Conservation (phyloP, 176 grass and related monocot genomes). For the Hordeum marinum region DNA sequence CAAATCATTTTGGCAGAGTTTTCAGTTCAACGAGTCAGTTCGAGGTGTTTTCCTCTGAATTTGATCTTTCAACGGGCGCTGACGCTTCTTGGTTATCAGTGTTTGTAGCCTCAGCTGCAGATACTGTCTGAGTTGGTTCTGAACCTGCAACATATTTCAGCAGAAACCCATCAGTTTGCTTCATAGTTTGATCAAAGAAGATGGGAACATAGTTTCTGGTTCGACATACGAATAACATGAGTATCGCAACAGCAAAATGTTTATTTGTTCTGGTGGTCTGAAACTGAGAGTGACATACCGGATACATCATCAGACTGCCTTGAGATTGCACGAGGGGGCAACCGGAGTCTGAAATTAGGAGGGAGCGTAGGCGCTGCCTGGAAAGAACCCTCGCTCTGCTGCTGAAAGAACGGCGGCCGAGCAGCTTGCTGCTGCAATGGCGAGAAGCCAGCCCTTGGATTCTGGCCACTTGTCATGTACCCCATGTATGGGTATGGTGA, state of each 20-base stretch:
- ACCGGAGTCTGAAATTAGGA: slow-evolving; percentile 64
- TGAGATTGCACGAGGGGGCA: slow-evolving; percentile 53
- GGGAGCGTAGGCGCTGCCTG: slow-evolving; percentile 40
- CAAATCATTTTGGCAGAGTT: not conserved
- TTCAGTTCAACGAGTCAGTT: slow-evolving; percentile 40
- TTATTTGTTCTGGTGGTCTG: not conserved
- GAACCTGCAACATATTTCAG: slow-evolving; percentile 40
- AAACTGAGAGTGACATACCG: slow-evolving; percentile 29
- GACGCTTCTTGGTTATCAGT: slow-evolving; percentile 26
- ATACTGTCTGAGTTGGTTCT: slow-evolving; percentile 27
- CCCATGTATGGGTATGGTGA: slow-evolving; percentile 53
- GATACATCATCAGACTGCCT: slow-evolving; percentile 35
- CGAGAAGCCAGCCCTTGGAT: slow-evolving; percentile 42
- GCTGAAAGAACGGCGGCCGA: slow-evolving; percentile 40
- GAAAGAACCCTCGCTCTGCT: slow-evolving; percentile 50
- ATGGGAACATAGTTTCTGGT: not conserved
- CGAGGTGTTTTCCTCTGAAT: slow-evolving; percentile 35
- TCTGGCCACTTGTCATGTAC: slow-evolving; percentile 33
- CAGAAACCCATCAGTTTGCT: not conserved
- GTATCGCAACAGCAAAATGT: not conserved
- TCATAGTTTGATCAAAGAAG: not conserved
- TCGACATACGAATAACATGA: not conserved
- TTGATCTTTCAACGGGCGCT: slow-evolving; percentile 20
- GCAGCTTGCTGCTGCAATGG: slow-evolving; percentile 35
- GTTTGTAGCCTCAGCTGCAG: slow-evolving; percentile 23